Conservation (phyloP, 2,329 filamentous ascomycete genomes). For the Elsinoe batatas region DNA sequence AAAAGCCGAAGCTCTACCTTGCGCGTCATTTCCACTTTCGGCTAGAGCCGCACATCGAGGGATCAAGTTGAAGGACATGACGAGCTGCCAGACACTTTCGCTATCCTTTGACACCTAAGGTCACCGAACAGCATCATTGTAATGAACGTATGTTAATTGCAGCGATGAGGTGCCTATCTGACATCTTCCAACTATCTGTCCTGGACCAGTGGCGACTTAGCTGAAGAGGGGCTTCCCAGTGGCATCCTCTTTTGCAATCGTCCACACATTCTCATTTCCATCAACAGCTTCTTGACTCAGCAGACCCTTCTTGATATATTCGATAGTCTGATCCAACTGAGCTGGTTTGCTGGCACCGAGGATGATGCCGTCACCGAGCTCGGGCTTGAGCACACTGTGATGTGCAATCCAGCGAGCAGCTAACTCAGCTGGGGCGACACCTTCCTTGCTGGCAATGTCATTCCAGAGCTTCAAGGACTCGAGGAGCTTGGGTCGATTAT, state of each 20-base stretch:
- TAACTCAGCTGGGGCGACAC: constrained; percentile 33
- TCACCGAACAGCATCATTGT: too few relatives aligned
- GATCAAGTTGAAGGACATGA: constrained; percentile 16
- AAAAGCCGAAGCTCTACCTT: constrained; percentile 5
- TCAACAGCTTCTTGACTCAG: constrained; percentile 17
- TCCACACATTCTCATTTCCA: constrained; percentile 18
- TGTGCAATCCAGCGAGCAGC: constrained; percentile 39
- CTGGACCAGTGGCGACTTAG: not conserved
- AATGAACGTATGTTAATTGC: too few relatives aligned
- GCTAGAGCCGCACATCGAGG: constrained; percentile 20
- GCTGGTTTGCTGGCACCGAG: constrained; percentile 28
- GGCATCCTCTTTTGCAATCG: not conserved
- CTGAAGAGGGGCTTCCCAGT: constrained; percentile 1
- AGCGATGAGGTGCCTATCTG: too few relatives aligned
- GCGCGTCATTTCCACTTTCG: constrained; percentile 14
- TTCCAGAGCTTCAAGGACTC: constrained; percentile 33
- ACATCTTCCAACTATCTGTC: too few relatives aligned
- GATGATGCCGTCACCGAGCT: constrained; percentile 32
- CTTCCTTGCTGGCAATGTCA: constrained; percentile 27
- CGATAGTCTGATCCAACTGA: constrained; percentile 26
- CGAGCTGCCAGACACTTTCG: not conserved
- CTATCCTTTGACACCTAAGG: not conserved
- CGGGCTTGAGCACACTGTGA: constrained; percentile 30
- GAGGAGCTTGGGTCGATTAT: constrained; percentile 30
- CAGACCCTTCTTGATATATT: constrained; percentile 21